Evolutionary conservation across 2,329 filamentous ascomycete genomes (phyloP).

Genomic region (Neophaeococcomyces aloes): DNA sequence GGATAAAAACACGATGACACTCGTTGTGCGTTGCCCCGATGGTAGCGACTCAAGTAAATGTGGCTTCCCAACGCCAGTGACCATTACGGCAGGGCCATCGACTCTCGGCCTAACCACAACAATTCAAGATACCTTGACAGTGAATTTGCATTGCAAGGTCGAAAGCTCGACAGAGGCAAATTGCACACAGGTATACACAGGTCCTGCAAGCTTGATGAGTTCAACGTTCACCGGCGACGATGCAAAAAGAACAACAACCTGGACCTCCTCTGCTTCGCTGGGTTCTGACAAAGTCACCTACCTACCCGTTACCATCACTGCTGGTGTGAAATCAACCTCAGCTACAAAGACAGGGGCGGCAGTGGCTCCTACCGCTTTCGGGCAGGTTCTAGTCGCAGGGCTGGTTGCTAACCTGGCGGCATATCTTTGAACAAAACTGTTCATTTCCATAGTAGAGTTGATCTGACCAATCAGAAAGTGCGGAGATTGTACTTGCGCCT

Average conservation of each 20-base stretch:
- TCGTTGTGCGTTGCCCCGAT: constrained; percentile 14
- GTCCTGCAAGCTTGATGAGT: not conserved
- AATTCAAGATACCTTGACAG: constrained; percentile 7
- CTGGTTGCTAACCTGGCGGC: not conserved
- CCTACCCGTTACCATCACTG: constrained; percentile 4
- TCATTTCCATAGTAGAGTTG: no score
- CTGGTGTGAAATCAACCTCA: not conserved
- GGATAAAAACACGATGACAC: constrained; percentile 9
- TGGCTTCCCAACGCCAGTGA: constrained; percentile 13
- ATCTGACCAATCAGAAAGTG: no score
- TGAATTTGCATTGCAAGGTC: constrained; percentile 2
- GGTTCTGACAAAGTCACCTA: constrained; percentile 1
- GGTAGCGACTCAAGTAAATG: constrained; percentile 11
- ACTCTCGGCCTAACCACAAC: constrained; percentile 11
- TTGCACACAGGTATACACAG: constrained; percentile 15
- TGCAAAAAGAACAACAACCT: constrained; percentile 3
- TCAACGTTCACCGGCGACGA: not conserved
- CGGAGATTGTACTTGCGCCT: no score
- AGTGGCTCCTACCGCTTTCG: not conserved
- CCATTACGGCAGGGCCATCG: constrained; percentile 15
- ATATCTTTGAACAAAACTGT: not conserved
- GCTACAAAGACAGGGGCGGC: not conserved
- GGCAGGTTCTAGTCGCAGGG: not conserved
- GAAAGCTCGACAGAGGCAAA: constrained; percentile 14
- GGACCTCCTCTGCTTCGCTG: not conserved